phyloP scores from a whole-genome alignment of 257 asterid genomes.

The Thymus mandschuricus region DNA sequence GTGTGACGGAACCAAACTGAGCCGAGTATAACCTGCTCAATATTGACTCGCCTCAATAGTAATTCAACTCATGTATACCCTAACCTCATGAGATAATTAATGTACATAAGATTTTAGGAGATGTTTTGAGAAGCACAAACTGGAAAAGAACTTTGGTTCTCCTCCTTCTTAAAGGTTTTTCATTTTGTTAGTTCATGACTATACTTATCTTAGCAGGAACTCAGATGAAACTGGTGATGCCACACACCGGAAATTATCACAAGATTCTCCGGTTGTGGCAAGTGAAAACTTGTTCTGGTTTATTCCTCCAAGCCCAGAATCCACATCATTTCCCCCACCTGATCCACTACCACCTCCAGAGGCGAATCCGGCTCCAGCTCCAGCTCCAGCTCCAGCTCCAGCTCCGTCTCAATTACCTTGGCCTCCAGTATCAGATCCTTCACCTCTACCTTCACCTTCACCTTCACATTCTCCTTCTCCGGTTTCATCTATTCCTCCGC shows the following conservation, averaged over 20 bases:
- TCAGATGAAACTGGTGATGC: constrained; percentile 31
- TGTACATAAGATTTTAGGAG: no score
- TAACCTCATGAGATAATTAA: no score
- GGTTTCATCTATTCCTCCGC: constrained; percentile 40
- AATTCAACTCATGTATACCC: no score
- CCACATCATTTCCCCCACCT: constrained; percentile 9
- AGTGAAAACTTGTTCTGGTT: neutral
- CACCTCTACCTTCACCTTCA: constrained; percentile 38
- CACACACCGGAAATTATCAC: constrained; percentile 43
- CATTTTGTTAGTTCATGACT: constrained; percentile 3
- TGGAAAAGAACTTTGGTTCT: neutral
- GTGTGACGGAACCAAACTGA: no score
- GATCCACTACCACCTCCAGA: constrained; percentile 1
- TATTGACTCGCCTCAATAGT: no score
- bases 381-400: no score
- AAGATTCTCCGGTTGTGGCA: constrained; percentile 9
- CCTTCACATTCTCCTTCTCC: constrained; percentile 37
- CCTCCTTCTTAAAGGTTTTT: neutral
- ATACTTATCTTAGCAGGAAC: constrained; percentile 42
- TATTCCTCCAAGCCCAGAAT: constrained; percentile 9
- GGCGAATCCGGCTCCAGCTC: neutral
- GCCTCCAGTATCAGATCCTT: constrained; percentile 23
- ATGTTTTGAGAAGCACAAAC: neutral
- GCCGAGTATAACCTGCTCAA: no score
- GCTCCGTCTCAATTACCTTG: constrained; percentile 36